Percentiles rank a stretch among this genome's conserved stretches.
These are phyloP conservation scores for Aspergillus aculeatus DNA, from an alignment of 2,329 filamentous ascomycete species.

Conservation along the genomic window DNA sequence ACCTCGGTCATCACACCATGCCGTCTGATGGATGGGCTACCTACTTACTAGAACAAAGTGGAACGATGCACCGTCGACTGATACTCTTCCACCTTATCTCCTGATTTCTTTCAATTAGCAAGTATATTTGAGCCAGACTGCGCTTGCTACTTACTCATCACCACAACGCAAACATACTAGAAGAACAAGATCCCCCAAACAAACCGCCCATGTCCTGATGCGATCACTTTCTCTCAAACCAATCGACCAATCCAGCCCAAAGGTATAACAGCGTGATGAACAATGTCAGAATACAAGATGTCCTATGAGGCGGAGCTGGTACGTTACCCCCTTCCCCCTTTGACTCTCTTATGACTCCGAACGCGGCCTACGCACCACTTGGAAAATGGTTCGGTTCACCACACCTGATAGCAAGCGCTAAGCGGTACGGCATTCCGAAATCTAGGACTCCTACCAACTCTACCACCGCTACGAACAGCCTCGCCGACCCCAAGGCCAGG, in stretches of 20 bases:
- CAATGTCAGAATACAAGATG: slow-evolving; percentile 12
- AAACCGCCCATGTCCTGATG: not conserved
- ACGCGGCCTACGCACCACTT: too few relatives aligned
- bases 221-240: not conserved
- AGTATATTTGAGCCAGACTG: not conserved
- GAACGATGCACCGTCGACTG: not conserved
- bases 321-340: not conserved
- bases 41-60: not conserved
- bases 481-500: slow-evolving; percentile 21
- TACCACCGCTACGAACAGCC: slow-evolving; percentile 42
- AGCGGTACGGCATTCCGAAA: not conserved
- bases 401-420: not conserved
- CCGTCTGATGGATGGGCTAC: not conserved
- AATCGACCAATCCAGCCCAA: not conserved
- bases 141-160: not conserved
- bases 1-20: not conserved
- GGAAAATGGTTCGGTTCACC: too few relatives aligned
- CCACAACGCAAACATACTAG: not conserved
- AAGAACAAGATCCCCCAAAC: not conserved
- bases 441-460: slow-evolving; percentile 45
- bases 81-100: not conserved
- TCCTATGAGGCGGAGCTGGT: slow-evolving; percentile 16
- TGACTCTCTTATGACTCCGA: not conserved
- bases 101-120: not conserved
- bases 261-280: not conserved